Base-by-base conservation (phyloP, 176 grass and related monocot species). In the Bothriochloa decipiens region DNA sequence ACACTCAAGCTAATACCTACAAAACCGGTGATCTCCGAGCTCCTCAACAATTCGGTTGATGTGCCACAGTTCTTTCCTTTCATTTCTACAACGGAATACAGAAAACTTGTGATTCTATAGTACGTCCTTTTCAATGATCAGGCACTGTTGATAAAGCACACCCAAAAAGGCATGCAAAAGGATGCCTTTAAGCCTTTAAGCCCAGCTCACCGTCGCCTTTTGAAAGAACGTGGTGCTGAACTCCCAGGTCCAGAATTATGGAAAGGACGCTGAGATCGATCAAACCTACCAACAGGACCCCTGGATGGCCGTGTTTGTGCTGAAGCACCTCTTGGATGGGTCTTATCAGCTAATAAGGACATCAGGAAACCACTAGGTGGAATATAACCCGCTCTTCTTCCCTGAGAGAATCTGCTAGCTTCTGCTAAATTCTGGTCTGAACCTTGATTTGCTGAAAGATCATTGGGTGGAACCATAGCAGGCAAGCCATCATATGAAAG, bases 401-500 rank as follows among this genome's bases (percentile, higher is more conserved):
- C 92, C 46, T 64, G 75, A 6, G 74, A 60, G 20, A 70, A 76
- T 47, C 43, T 85, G 64, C 53, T 88, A 15, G 28, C 15, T 80
- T 84, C 86, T 61, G 13, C 25, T 57, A 70, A 67, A 35, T 82
- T 75, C 65, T 74, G 22, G 40, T 15, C 69, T 47, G 60, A 81
- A 77, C 37, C 40, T 63, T 4, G 42, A 9, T 20, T 53, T 11
- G 71, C 32, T 20, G 64, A 12, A 5, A 49, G 23, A 22, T 85
- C 84, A 43, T 85, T 82, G 37, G 86, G 27, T 82, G 81, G 66
- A 49, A 89, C 39, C 50, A 88, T 76, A 72, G 70, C 60, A 78
- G 87, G 91, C 80, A 98, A 81, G 53, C 91, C 87, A 80, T 98
- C 93, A 57, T 89, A 95, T 70, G 96, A 89, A 23, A 98, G 89